Evolutionary conservation across 108 stramenopile genomes (phyloP).

Genomic region (Cyclotella kingstonii): DNA sequence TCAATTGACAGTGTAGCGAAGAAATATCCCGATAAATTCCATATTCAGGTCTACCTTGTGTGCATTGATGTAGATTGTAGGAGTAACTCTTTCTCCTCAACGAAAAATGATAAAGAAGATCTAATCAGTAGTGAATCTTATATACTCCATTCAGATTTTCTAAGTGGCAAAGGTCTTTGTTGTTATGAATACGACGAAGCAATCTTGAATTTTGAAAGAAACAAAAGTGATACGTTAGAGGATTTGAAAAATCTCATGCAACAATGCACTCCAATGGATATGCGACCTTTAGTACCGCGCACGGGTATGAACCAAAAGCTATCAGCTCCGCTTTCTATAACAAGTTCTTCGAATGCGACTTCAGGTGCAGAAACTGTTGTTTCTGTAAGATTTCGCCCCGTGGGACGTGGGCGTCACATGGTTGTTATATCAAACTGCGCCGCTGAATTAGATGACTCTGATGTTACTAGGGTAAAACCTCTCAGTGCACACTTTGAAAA

Average conservation of each 20-base stretch:
- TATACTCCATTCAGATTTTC: constrained; percentile 1
- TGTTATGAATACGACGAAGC: constrained; percentile 6
- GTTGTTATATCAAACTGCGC: constrained; percentile 35
- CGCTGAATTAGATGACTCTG: neutral
- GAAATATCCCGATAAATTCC: constrained; percentile 5
- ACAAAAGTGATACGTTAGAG: neutral
- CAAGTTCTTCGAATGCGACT: neutral
- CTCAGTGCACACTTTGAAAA: constrained; percentile 5
- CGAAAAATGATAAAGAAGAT: no score
- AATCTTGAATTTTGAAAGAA: neutral
- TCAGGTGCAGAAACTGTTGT: neutral
- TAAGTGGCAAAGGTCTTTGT: constrained; percentile 9
- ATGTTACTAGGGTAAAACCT: neutral
- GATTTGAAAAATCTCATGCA: neutral
- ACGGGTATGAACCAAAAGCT: constrained; percentile 10
- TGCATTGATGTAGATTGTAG: constrained; percentile 6
- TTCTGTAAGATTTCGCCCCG: constrained; percentile 18
- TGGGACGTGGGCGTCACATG: constrained; percentile 21
- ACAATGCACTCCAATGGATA: constrained; percentile 23
- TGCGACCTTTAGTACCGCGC: constrained; percentile 11
- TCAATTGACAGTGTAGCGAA: no score
- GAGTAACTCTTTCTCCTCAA: neutral
- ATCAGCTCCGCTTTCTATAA: constrained; percentile 4
- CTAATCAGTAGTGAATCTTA: no score
- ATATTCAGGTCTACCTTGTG: constrained; percentile 31